phyloP scores from a whole-genome alignment of 2,329 filamentous ascomycete species.

The Penicillium glabrum region DNA sequence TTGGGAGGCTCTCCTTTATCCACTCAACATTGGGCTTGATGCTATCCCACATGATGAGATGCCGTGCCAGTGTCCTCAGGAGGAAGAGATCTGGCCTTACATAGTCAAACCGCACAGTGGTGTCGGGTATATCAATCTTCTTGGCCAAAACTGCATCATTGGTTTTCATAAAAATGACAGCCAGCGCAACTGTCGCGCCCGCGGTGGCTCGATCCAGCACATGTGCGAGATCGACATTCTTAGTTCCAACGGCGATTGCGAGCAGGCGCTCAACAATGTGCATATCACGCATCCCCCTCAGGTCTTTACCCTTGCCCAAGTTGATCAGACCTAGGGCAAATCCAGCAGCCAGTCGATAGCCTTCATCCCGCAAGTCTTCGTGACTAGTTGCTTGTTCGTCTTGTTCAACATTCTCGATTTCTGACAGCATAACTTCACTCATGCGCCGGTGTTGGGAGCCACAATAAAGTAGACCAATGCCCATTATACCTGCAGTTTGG shows the following conservation, averaged over 20 bases:
- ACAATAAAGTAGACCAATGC: constrained; percentile 90
- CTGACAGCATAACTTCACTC: constrained; percentile 98
- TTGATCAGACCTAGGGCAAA: constrained; percentile 95
- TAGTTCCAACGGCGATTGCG: constrained; percentile 79
- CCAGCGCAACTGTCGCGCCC: constrained; percentile 85
- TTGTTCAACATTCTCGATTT: constrained; percentile 84
- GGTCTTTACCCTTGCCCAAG: constrained; percentile 81
- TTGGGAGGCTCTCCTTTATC: constrained; percentile 73
- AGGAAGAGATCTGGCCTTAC: constrained; percentile 91
- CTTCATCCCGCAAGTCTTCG: constrained; percentile 84
- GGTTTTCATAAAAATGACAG: constrained; percentile 96
- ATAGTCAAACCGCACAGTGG: constrained; percentile 89
- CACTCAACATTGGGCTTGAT: constrained; percentile 73
- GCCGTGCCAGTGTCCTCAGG: constrained; percentile 81
- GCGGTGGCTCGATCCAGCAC: constrained; percentile 90
- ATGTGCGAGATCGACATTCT: constrained; percentile 89
- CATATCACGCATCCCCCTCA: constrained; percentile 92
- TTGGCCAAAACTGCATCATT: constrained; percentile 81
- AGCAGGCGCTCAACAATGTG: constrained; percentile 84
- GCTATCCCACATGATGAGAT: constrained; percentile 88
- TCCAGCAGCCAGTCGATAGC: constrained; percentile 91
- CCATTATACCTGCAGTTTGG: constrained; percentile 95
- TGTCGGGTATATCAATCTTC: constrained; percentile 92
- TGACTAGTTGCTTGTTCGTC: constrained; percentile 68
- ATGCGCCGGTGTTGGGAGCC: constrained; percentile 95